A percentile compares a stretch with the other conserved stretches of the same genome.
Evolutionary conservation across 257 asterid species (phyloP).

Genomic region (Fraxinus pennsylvanica): DNA sequence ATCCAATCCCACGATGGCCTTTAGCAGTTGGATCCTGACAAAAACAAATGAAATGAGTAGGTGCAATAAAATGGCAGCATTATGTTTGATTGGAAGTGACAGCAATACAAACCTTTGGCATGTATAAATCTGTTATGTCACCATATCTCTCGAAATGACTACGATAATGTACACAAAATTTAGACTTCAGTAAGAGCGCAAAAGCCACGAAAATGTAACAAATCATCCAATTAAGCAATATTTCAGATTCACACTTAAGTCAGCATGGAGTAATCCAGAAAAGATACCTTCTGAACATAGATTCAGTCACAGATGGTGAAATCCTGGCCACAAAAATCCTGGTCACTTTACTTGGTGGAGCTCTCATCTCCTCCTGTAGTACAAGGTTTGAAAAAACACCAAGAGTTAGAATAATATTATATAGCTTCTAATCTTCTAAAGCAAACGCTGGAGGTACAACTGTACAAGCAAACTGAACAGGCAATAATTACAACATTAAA

Average conservation of each 20-base stretch:
- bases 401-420: not conserved
- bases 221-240: not conserved
- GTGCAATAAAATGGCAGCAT: conserved; percentile 1
- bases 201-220: not conserved
- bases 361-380: conserved; percentile 90
- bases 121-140: conserved; percentile 83
- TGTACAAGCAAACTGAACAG: conserved; percentile 2
- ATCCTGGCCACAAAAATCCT: conserved; percentile 95
- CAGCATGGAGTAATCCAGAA: not conserved
- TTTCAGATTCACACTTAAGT: not conserved
- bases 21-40: conserved; percentile 79
- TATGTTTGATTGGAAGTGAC: not conserved
- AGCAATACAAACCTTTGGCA: conserved; percentile 80
- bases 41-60: conserved; percentile 18
- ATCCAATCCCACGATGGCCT: conserved; percentile 98
- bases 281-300: conserved; percentile 74
- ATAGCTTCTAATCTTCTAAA: conserved; percentile 19
- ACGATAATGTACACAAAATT: conserved; percentile 20
- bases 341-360: conserved; percentile 85
- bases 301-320: conserved; percentile 81
- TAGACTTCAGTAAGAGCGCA: conserved; percentile 11
- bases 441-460: not conserved
- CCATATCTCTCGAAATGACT: conserved; percentile 95
- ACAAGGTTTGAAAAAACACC: conserved; percentile 6
- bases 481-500: not conserved